Evolutionary conservation across 2,329 filamentous ascomycete genomes (phyloP).

Genomic region (Arthrinium phaeospermum): DNA sequence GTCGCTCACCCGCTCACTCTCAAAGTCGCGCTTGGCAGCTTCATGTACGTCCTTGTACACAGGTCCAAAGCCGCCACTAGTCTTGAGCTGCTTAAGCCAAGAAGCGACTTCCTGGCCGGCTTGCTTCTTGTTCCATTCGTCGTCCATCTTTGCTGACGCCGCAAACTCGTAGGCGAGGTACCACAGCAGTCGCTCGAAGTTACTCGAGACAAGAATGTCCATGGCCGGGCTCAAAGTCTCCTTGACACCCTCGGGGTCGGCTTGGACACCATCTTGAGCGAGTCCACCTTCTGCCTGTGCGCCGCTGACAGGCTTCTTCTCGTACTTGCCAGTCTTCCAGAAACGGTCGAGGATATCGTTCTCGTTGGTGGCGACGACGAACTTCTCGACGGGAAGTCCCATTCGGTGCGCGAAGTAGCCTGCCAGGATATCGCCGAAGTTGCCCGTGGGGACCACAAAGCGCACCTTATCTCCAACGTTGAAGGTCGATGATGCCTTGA

Average conservation of each 20-base stretch:
- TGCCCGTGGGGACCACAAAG: slow-evolving; percentile 91
- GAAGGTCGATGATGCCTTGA: slow-evolving; percentile 63
- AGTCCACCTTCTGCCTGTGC: slow-evolving; percentile 67
- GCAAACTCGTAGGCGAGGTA: slow-evolving; percentile 82
- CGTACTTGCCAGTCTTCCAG: slow-evolving; percentile 88
- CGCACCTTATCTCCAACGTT: slow-evolving; percentile 73
- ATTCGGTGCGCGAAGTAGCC: slow-evolving; percentile 92
- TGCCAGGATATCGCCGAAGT: slow-evolving; percentile 91
- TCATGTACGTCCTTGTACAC: slow-evolving; percentile 77
- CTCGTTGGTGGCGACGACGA: slow-evolving; percentile 93
- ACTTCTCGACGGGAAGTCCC: slow-evolving; percentile 86
- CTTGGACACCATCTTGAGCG: slow-evolving; percentile 63
- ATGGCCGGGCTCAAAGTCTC: slow-evolving; percentile 95
- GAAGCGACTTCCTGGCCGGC: slow-evolving; percentile 76
- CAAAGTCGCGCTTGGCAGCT: slow-evolving; percentile 75
- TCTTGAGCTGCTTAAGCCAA: slow-evolving; percentile 85
- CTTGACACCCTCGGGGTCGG: slow-evolving; percentile 77
- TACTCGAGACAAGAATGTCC: slow-evolving; percentile 96
- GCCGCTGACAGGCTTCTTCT: slow-evolving; percentile 75
- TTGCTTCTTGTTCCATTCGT: slow-evolving; percentile 69
- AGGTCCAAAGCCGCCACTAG: slow-evolving; percentile 76
- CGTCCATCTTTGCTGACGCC: slow-evolving; percentile 63
- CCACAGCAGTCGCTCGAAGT: slow-evolving; percentile 96
- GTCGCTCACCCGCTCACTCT: slow-evolving; percentile 76
- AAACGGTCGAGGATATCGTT: slow-evolving; percentile 97